Percentiles rank a stretch among this genome's conserved stretches.
phyloP scores from a whole-genome alignment of 2,329 filamentous ascomycete species.

The Aotearoamyces nothofagi region DNA sequence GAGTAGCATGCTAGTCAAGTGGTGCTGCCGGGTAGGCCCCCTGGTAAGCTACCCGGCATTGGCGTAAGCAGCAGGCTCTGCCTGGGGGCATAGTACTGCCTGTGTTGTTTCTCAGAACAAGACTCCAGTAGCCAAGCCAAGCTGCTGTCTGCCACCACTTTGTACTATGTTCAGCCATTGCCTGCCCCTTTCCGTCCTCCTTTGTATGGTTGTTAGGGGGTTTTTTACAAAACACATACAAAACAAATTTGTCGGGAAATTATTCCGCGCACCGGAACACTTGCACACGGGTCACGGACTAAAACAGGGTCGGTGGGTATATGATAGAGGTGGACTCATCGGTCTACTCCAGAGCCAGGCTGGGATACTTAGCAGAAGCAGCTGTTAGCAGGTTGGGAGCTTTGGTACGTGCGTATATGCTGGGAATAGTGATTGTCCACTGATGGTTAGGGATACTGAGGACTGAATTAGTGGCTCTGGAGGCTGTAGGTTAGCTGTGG shows the following conservation, averaged over 20 bases:
- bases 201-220: neutral
- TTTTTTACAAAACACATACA: neutral
- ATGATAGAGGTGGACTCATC: no score
- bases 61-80: neutral
- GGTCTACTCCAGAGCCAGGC: no score
- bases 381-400: no score
- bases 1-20: neutral
- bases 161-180: no score
- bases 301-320: neutral
- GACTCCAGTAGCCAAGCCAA: neutral
- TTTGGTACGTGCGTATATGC: no score
- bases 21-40: neutral
- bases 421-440: no score
- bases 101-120: neutral
- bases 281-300: neutral
- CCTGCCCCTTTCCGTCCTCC: no score
- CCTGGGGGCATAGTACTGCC: neutral
- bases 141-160: neutral
- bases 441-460: no score
- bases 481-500: no score
- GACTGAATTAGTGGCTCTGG: no score
- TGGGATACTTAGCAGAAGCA: no score
- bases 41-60: neutral
- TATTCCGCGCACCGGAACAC: neutral
- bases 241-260: neutral